These are phyloP conservation scores for Torulaspora pretoriensis DNA, from an alignment of 1,139 yeast genomes.

Conservation along the genomic window DNA sequence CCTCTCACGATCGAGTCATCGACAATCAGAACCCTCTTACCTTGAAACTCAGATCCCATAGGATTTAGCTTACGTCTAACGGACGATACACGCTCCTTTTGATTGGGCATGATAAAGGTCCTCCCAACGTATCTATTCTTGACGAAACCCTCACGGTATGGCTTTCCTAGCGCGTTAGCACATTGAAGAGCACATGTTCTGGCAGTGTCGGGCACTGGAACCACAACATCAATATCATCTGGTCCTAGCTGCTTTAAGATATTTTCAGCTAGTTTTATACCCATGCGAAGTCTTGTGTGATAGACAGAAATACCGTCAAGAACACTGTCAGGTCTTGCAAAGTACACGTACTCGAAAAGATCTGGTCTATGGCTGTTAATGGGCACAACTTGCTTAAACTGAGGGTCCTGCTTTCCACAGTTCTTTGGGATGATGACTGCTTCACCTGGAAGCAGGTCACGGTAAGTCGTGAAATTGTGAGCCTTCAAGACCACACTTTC, in stretches of 20 bases:
- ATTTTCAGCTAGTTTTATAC: constrained; percentile 76
- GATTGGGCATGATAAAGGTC: constrained; percentile 98
- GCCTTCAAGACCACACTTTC: constrained; percentile 94
- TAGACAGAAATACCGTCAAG: constrained; percentile 94
- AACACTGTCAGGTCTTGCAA: constrained; percentile 96
- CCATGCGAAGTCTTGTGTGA: constrained; percentile 91
- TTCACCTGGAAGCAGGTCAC: constrained; percentile 91
- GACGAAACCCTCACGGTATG: constrained; percentile 95
- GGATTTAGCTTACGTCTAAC: constrained; percentile 95
- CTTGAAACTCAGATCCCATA: constrained; percentile 88
- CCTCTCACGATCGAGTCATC: constrained; percentile 98
- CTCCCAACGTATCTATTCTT: constrained; percentile 96
- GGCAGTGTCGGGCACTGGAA: constrained; percentile 97
- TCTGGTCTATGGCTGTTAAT: constrained; percentile 83
- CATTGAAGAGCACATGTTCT: constrained; percentile 92
- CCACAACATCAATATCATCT: constrained; percentile 83
- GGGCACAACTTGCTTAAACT: constrained; percentile 82
- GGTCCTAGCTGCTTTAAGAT: constrained; percentile 48
- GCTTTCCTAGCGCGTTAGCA: constrained; percentile 72
- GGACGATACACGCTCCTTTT: constrained; percentile 86
- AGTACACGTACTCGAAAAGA: constrained; percentile 93
- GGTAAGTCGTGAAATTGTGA: constrained; percentile 75
- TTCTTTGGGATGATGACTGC: constrained; percentile 88
- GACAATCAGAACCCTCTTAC: constrained; percentile 81
- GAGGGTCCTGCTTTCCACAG: constrained; percentile 53